Evolutionary conservation across 805 yeast species (phyloP).

Genomic region (Candida succiphila): DNA sequence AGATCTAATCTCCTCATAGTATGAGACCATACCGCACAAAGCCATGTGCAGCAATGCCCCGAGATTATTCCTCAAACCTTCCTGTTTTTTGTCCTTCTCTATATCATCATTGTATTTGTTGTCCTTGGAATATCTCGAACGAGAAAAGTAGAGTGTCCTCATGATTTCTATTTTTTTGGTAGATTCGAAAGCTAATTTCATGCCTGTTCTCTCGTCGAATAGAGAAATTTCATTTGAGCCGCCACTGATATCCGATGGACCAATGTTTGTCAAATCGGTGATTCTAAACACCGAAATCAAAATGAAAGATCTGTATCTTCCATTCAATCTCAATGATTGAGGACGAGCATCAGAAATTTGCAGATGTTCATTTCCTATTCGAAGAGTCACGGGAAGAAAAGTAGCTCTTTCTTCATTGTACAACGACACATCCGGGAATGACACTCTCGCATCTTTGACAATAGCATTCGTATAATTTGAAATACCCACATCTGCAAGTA

Average conservation of each 20-base stretch:
- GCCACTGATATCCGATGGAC: constrained; percentile 32
- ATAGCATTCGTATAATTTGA: constrained; percentile 30
- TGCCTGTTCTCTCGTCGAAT: constrained; percentile 22
- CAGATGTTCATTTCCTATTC: constrained; percentile 60
- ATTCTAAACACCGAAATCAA: constrained; percentile 34
- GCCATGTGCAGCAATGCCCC: constrained; percentile 56
- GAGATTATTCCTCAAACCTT: constrained; percentile 26
- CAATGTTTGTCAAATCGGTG: constrained; percentile 28
- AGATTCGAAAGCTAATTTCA: constrained; percentile 32
- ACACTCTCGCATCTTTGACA: constrained; percentile 39
- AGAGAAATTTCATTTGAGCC: constrained; percentile 42
- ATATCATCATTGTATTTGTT: constrained; percentile 25
- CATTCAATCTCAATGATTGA: constrained; percentile 26
- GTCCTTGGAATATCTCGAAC: constrained; percentile 31
- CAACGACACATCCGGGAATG: constrained; percentile 40
- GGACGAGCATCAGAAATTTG: constrained; percentile 43
- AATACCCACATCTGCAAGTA: constrained; percentile 34
- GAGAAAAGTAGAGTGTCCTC: constrained; percentile 58
- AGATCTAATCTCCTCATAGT: constrained; percentile 46
- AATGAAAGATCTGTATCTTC: constrained; percentile 24
- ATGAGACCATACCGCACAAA: constrained; percentile 58
- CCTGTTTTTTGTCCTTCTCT: constrained; percentile 16
- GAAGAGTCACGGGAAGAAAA: constrained; percentile 50
- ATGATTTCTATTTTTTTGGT: constrained; percentile 54
- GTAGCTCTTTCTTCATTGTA: constrained; percentile 39